Evolutionary conservation across 2,329 filamentous ascomycete genomes (phyloP), one percentile per base, ranked within the genome.

Genomic region (Septoria linicola): DNA sequence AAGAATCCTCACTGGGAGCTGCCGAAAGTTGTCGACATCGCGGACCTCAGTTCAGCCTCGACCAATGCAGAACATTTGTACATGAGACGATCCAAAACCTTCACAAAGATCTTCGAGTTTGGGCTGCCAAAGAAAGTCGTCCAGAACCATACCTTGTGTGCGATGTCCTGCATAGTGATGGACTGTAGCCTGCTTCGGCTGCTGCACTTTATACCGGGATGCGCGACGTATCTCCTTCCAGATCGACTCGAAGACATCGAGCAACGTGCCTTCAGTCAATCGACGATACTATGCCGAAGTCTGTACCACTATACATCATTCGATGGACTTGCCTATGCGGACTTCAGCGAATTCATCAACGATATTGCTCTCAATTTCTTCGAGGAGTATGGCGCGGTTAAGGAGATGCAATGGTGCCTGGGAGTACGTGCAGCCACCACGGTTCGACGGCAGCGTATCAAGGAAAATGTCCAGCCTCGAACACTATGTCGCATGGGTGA

Each of bases 211-310:
- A 40, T 37, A 8, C 36, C 51, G 8, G 31, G 7, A 8, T 31
- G 41, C 3, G 31, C 41, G 8, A 5, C 25, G 13, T 23, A 30
- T 13, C 32, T 45, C 20, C 25, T 25, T 23, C 39, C 44, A 14
- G 34, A 32, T 6, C 37, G 27, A 7, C 14, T 16, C 11, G 7
- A 41, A 14, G 37, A 19, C n/a, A 41, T 53, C 23, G 72, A 72
- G 35, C 72, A 71, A 41, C 61, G 69, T 3, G 63, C 53, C 4
- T 46, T 39, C 10, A 13, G 27, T 20, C 32, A 41, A 11, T 49
- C 53, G 8, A 17, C n/a, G 2, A 23, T 25, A 35, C 31, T 55
- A 3, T 55, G 53, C 40, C 43, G 45, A 14, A 52, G 49, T 14
- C 10, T 56, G 5, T 37, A 49, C 25, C 44, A 49, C 16, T 53